phyloP scores from a whole-genome alignment of 1,139 yeast species.

The Blastobotrys ciferrii region DNA sequence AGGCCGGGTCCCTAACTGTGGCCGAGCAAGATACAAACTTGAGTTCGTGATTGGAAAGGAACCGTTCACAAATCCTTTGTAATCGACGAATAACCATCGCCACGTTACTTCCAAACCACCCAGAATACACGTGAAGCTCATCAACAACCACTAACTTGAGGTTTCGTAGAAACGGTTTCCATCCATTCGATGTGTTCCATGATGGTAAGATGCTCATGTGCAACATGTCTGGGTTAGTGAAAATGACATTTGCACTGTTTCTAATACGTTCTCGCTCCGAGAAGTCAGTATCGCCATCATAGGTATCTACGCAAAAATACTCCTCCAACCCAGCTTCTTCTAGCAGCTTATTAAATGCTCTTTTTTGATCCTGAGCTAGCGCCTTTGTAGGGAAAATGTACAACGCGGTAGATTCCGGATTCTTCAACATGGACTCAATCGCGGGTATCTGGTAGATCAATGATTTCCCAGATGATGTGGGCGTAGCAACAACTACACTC shows the following conservation, averaged over 20 bases:
- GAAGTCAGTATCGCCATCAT: conserved; percentile 86
- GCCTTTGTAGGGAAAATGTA: conserved; percentile 96
- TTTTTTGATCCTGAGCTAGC: conserved; percentile 89
- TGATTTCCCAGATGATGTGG: conserved; percentile 95
- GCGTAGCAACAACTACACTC: conserved; percentile 82
- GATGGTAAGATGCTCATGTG: conserved; percentile 79
- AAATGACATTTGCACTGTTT: conserved; percentile 68
- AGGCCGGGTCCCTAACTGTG: conserved; percentile 69
- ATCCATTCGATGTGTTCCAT: conserved; percentile 34
- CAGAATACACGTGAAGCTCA: conserved; percentile 82
- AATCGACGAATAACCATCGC: conserved; percentile 79
- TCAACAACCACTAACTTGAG: conserved; percentile 80
- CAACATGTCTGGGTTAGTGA: conserved; percentile 92
- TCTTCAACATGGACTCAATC: conserved; percentile 48
- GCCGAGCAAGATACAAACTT: conserved; percentile 91
- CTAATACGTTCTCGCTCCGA: conserved; percentile 53
- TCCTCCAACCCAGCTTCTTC: conserved; percentile 26
- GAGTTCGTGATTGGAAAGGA: conserved; percentile 51
- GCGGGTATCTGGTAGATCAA: conserved; percentile 88
- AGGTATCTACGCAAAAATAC: conserved; percentile 63
- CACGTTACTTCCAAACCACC: conserved; percentile 90
- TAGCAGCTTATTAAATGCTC: conserved; percentile 67
- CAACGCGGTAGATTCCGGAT: conserved; percentile 61
- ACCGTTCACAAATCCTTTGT: conserved; percentile 52
- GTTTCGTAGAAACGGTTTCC: conserved; percentile 66